phyloP scores from a whole-genome alignment of 148 eudicot species.

The Silene conica region DNA sequence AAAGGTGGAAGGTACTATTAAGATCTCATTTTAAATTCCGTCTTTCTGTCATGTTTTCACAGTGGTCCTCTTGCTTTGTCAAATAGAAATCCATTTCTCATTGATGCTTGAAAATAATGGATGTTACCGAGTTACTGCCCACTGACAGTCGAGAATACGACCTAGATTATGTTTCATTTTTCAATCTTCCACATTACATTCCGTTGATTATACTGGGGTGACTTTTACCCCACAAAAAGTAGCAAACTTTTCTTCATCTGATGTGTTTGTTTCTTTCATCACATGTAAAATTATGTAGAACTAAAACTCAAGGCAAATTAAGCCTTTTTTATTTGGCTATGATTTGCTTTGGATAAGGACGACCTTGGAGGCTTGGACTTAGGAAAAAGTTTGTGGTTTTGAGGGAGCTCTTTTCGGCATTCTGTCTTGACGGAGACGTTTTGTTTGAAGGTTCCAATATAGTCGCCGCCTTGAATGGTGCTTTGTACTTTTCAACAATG shows the following conservation, averaged over 20 bases:
- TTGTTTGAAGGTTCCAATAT: conserved; percentile 18
- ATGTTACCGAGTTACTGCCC: neutral
- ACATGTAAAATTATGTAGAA: conserved; percentile 32
- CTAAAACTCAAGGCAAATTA: conserved; percentile 21
- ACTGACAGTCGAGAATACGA: neutral
- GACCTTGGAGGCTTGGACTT: neutral
- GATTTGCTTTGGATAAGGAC: conserved; percentile 32
- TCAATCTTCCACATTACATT: neutral
- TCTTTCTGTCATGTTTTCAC: neutral
- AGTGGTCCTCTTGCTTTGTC: neutral
- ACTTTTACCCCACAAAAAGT: conserved; percentile 30
- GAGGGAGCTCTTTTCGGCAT: conserved; percentile 9
- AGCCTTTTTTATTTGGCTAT: conserved; percentile 24
- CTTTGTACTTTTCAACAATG: conserved; percentile 6
- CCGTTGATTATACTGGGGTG: conserved; percentile 31
- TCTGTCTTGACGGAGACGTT: conserved; percentile 5
- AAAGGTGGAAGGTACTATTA: conserved; percentile 3
- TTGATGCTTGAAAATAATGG: no score
- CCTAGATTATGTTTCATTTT: neutral
- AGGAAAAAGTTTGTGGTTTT: conserved; percentile 28
- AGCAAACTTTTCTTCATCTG: conserved; percentile 11
- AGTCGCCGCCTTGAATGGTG: conserved; percentile 19
- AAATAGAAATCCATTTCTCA: neutral
- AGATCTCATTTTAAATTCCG: conserved; percentile 9
- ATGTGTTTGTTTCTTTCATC: conserved; percentile 20